phyloP scores from a whole-genome alignment of 2,329 filamentous ascomycete species.

The Claviceps sp. region DNA sequence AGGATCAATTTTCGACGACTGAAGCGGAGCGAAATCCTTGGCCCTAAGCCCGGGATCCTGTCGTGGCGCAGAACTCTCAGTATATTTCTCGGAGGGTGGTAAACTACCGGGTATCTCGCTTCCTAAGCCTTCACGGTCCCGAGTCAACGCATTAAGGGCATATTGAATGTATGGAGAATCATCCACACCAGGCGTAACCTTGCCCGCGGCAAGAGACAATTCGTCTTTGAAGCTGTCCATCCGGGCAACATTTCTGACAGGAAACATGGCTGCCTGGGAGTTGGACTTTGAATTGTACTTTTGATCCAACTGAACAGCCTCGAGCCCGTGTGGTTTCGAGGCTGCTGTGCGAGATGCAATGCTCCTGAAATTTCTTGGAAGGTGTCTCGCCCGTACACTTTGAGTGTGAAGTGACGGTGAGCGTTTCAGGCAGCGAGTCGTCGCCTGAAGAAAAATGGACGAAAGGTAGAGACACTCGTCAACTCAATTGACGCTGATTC shows the following conservation, averaged over 20 bases:
- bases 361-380: conserved; percentile 16
- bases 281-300: conserved; percentile 23
- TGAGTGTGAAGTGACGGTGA: conserved; percentile 23
- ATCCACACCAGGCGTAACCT: conserved; percentile 64
- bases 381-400: conserved; percentile 31
- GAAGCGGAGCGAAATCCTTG: neutral
- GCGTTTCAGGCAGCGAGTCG: conserved; percentile 12
- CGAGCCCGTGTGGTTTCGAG: neutral
- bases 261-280: conserved; percentile 25
- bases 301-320: conserved; percentile 3
- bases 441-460: conserved; percentile 23
- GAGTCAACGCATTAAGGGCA: conserved; percentile 75
- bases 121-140: conserved; percentile 50
- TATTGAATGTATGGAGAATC: conserved; percentile 82
- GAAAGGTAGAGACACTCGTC: conserved; percentile 2
- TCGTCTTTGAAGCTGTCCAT: conserved; percentile 36
- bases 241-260: conserved; percentile 18
- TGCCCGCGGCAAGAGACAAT: conserved; percentile 33
- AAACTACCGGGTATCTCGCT: conserved; percentile 32
- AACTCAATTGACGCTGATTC: neutral
- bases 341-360: conserved; percentile 7
- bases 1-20: neutral
- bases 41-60: neutral
- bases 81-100: conserved; percentile 19
- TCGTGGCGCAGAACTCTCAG: conserved; percentile 15